Conservation (phyloP, 2,329 filamentous ascomycete genomes). For the Colletotrichum sp. region DNA sequence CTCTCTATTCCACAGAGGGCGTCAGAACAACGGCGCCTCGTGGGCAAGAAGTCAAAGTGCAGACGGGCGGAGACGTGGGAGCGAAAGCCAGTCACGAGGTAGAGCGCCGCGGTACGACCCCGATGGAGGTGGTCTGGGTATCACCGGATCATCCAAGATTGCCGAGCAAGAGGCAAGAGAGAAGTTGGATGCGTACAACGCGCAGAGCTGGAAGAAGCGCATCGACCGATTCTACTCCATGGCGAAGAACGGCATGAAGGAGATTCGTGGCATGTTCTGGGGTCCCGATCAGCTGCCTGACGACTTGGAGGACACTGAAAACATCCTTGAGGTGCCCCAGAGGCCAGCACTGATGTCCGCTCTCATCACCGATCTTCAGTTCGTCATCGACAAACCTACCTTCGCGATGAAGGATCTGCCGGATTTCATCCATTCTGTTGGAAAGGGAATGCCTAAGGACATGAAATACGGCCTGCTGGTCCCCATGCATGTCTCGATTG, state of each 20-base stretch:
- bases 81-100: conserved; percentile 39
- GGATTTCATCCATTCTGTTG: conserved; percentile 83
- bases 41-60: conserved; percentile 61
- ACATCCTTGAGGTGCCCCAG: conserved; percentile 83
- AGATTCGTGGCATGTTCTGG: conserved; percentile 81
- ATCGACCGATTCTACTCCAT: conserved; percentile 79
- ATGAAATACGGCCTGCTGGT: conserved; percentile 91
- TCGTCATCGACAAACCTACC: conserved; percentile 89
- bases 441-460: conserved; percentile 94
- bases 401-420: conserved; percentile 85
- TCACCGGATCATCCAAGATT: conserved; percentile 76
- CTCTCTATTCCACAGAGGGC: conserved; percentile 47
- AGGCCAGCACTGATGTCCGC: conserved; percentile 84
- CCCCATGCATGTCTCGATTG: conserved; percentile 87
- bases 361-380: conserved; percentile 81
- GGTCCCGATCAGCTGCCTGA: conserved; percentile 82
- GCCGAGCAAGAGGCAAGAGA: conserved; percentile 78
- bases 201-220: conserved; percentile 89
- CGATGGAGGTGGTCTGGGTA: conserved; percentile 69
- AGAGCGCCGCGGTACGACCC: conserved; percentile 76
- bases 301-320: conserved; percentile 82
- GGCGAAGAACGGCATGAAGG: conserved; percentile 76
- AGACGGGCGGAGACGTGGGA: conserved; percentile 46
- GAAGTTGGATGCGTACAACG: conserved; percentile 79
- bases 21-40: conserved; percentile 37